A percentile compares a stretch with the other conserved stretches of the same genome.
phyloP scores from a whole-genome alignment of 495 filamentous ascomycete species.

The Darksidea phi region DNA sequence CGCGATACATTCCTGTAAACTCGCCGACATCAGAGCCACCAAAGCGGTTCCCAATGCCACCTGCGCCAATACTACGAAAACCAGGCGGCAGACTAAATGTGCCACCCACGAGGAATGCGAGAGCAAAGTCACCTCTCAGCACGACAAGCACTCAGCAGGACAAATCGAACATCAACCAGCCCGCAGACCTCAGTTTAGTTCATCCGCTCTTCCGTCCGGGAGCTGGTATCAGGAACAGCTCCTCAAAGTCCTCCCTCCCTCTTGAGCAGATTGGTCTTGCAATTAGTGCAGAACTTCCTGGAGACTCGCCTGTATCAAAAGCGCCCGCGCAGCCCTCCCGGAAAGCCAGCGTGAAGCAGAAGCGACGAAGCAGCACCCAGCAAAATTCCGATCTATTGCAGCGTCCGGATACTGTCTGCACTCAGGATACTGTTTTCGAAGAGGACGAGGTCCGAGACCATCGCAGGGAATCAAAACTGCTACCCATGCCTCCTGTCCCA shows the following conservation, averaged over 20 bases:
- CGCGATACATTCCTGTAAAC: background rate
- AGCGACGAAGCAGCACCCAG: constrained; percentile 15
- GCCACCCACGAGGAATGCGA: too few species aligned
- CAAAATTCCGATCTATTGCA: background rate
- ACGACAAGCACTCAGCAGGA: background rate
- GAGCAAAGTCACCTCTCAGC: too few species aligned
- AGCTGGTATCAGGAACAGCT: background rate
- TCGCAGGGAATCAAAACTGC: constrained; percentile 19
- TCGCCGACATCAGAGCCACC: background rate
- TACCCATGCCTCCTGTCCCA: constrained; percentile 22
- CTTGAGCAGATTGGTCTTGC: constrained; percentile 34
- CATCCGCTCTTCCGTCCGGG: constrained; percentile 20
- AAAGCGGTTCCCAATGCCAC: constrained; percentile 4
- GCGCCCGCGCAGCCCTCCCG: constrained; percentile 1
- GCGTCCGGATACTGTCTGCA: constrained; percentile 24
- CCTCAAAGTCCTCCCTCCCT: constrained; percentile 13
- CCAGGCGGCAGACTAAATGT: background rate
- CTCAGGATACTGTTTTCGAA: constrained; percentile 35
- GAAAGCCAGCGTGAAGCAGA: constrained; percentile 3
- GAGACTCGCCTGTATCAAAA: background rate
- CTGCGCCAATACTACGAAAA: background rate
- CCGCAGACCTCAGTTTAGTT: constrained; percentile 5
- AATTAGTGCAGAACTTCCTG: constrained; percentile 32
- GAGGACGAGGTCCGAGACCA: constrained; percentile 22
- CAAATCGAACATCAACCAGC: background rate